Evolutionary conservation across 352 stramenopile genomes (phyloP).

Genomic region (Paralagenidium karlingii): DNA sequence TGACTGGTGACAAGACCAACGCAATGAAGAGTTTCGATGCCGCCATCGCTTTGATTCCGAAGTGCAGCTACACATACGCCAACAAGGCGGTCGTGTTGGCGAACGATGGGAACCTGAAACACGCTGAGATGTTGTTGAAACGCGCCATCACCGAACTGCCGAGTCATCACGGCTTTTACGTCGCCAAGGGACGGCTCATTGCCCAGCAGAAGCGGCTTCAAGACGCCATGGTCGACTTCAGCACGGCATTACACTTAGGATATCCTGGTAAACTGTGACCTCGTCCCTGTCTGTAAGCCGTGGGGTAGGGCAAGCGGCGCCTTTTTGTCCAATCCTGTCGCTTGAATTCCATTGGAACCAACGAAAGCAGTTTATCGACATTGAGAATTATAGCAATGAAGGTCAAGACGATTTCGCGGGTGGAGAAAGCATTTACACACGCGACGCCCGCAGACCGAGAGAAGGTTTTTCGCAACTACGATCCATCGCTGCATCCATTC

Average conservation of each 20-base stretch:
- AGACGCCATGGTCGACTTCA: slow-evolving; percentile 73
- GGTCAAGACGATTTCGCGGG: slow-evolving; percentile 97
- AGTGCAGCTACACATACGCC: slow-evolving; percentile 49
- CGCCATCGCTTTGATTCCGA: slow-evolving; percentile 29
- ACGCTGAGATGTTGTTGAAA: slow-evolving; percentile 39
- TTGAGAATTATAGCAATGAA: slow-evolving; percentile 82
- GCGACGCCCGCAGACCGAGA: slow-evolving; percentile 89
- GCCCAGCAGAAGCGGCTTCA: slow-evolving; percentile 59
- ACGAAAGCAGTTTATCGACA: too few species aligned
- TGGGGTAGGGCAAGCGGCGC: too few species aligned
- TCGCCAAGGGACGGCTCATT: slow-evolving; percentile 50
- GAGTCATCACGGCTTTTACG: slow-evolving; percentile 54
- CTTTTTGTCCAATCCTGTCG: not conserved
- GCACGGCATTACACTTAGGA: slow-evolving; percentile 49
- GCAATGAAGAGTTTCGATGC: slow-evolving; percentile 36
- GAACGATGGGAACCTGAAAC: slow-evolving; percentile 16
- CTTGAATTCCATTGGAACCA: too few species aligned
- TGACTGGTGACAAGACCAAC: slow-evolving; percentile 10
- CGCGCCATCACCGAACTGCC: slow-evolving; percentile 54
- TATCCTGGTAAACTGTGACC: slow-evolving; percentile 67
- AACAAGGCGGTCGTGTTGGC: slow-evolving; percentile 50
- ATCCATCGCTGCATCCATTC: slow-evolving; percentile 92
- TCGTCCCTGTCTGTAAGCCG: too few species aligned
- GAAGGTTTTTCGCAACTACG: slow-evolving; percentile 94
- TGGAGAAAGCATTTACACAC: slow-evolving; percentile 90